phyloP scores from a whole-genome alignment of 2,329 filamentous ascomycete genomes.

The Pestalotiopsis sp. region DNA sequence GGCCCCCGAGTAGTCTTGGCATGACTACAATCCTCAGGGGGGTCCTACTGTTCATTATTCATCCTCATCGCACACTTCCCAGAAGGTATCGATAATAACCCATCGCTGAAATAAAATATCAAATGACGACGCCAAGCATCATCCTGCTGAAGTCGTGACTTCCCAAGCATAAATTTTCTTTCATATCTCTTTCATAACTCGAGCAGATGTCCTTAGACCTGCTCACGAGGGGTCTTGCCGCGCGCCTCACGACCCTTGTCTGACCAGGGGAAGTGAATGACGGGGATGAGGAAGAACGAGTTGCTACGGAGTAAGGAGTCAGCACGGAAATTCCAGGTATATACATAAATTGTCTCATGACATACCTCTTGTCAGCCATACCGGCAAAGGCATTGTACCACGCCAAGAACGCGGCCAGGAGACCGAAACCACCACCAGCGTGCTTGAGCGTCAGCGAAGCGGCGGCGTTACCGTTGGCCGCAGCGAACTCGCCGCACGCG shows the following conservation, averaged over 20 bases:
- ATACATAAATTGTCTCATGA: slow-evolving; percentile 15
- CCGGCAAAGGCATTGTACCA: slow-evolving; percentile 89
- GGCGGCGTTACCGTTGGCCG: slow-evolving; percentile 50
- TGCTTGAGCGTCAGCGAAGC: slow-evolving; percentile 59
- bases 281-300: slow-evolving; percentile 88
- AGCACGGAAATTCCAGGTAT: slow-evolving; percentile 25
- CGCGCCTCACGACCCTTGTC: slow-evolving; percentile 70
- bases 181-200: too few relatives aligned
- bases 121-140: too few relatives aligned
- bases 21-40: too few relatives aligned
- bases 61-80: too few relatives aligned
- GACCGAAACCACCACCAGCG: slow-evolving; percentile 79
- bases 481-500: slow-evolving; percentile 62
- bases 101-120: too few relatives aligned
- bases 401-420: slow-evolving; percentile 78
- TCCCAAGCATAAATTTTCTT: too few relatives aligned
- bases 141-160: too few relatives aligned
- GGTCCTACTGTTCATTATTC: too few relatives aligned
- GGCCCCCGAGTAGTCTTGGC: too few relatives aligned
- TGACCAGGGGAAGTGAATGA: slow-evolving; percentile 95
- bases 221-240: slow-evolving; percentile 50
- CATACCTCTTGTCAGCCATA: slow-evolving; percentile 72
- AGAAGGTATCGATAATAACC: too few relatives aligned
- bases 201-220: slow-evolving; percentile 25
- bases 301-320: slow-evolving; percentile 57